These are phyloP conservation scores for Trypanosoma boissoni DNA, from an alignment of 208 protist genomes.

Conservation along the genomic window DNA sequence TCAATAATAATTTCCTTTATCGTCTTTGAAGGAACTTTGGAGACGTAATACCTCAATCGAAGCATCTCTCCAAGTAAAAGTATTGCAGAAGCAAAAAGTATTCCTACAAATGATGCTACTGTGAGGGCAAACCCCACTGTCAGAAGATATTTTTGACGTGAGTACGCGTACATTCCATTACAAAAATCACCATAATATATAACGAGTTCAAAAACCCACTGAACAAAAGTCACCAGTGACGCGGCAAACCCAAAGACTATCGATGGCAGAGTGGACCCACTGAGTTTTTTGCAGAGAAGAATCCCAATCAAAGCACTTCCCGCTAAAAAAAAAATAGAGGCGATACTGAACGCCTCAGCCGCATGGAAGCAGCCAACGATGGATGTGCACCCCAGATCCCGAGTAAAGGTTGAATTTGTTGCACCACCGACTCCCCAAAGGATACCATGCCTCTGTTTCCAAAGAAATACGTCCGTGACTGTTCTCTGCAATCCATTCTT, in stretches of 20 bases:
- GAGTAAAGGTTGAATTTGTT: conserved; percentile 22
- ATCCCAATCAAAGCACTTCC: conserved; percentile 31
- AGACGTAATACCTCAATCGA: conserved; percentile 41
- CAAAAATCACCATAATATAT: conserved; percentile 76
- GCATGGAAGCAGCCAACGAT: conserved; percentile 43
- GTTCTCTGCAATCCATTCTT: conserved; percentile 44
- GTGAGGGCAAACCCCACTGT: conserved; percentile 55
- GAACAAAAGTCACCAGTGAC: conserved; percentile 34
- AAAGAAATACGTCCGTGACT: conserved; percentile 60
- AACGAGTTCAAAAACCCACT: conserved; percentile 46
- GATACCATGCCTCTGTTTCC: conserved; percentile 34
- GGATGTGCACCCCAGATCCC: conserved; percentile 33
- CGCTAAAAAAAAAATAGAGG: conserved; percentile 40
- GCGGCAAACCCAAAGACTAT: conserved; percentile 46
- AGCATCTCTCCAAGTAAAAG: conserved; percentile 43
- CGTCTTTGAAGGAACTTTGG: conserved; percentile 37
- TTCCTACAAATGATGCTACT: conserved; percentile 42
- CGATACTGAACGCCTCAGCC: conserved; percentile 51
- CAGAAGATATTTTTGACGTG: conserved; percentile 50
- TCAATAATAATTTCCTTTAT: conserved; percentile 47
- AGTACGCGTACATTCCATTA: conserved; percentile 40
- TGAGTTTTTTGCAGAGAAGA: conserved; percentile 52
- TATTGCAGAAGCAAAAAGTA: conserved; percentile 31
- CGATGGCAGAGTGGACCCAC: conserved; percentile 34
- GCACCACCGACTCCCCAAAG: conserved; percentile 43